Evolutionary conservation across 768 basidiomycete genomes (phyloP).

Genomic region (Tylopilus rubrobrunneus): DNA sequence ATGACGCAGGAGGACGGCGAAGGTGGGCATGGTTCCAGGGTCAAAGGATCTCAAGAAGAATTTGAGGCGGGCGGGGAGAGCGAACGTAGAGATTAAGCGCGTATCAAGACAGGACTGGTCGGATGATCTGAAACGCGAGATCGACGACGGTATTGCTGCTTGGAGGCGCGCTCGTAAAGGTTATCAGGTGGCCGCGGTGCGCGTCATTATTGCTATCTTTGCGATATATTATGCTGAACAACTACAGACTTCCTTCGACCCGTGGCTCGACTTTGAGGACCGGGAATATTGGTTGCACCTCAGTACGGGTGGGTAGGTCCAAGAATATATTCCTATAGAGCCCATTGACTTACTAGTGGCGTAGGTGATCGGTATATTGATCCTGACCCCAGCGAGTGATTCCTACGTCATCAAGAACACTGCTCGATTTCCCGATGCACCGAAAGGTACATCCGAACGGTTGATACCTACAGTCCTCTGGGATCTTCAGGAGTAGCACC

Average conservation of each 20-base stretch:
- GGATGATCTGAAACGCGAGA: slow-evolving; percentile 39
- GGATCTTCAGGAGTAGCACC: slow-evolving; percentile 35
- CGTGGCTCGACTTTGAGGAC: slow-evolving; percentile 54
- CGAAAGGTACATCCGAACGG: slow-evolving; percentile 50
- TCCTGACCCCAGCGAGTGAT: slow-evolving; percentile 45
- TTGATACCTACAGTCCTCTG: slow-evolving; percentile 47
- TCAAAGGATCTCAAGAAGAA: slow-evolving; percentile 62
- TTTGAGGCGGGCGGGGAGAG: slow-evolving; percentile 53
- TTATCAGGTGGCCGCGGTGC: slow-evolving; percentile 51
- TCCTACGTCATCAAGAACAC: slow-evolving; percentile 57
- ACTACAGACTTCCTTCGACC: slow-evolving; percentile 42
- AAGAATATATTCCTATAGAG: not conserved
- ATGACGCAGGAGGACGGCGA: slow-evolving; percentile 35
- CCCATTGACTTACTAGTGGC: not conserved
- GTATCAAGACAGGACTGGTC: slow-evolving; percentile 38
- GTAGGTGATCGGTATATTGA: slow-evolving; percentile 45
- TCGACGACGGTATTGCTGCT: slow-evolving; percentile 50
- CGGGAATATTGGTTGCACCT: slow-evolving; percentile 54
- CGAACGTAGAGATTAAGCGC: slow-evolving; percentile 49
- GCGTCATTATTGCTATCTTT: slow-evolving; percentile 4
- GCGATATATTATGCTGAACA: not conserved
- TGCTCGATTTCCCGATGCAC: slow-evolving; percentile 49
- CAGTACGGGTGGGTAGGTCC: slow-evolving; percentile 20
- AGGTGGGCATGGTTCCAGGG: slow-evolving; percentile 36
- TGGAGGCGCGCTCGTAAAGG: slow-evolving; percentile 56